A percentile compares a stretch with the other conserved stretches of the same genome.
These are phyloP conservation scores for Botrytis hyacinthi DNA, from an alignment of 2,329 filamentous ascomycete genomes.

Conservation along the genomic window DNA sequence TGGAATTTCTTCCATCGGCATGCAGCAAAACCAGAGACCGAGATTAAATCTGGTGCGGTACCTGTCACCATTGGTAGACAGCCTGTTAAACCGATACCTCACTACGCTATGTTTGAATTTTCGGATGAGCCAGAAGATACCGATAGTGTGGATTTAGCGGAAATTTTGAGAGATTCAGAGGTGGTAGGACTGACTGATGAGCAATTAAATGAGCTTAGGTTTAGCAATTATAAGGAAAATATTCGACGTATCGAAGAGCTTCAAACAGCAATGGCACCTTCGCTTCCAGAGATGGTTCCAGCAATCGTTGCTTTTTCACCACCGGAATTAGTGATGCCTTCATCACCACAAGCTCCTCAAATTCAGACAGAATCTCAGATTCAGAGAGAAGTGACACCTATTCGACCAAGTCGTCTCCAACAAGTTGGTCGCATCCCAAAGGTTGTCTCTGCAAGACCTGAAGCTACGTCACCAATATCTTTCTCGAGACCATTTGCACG, in stretches of 20 bases:
- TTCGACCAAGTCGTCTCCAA: constrained; percentile 61
- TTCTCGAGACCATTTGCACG: constrained; percentile 81
- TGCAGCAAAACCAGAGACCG: constrained; percentile 42
- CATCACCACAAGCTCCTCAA: constrained; percentile 27
- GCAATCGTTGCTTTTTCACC: constrained; percentile 26
- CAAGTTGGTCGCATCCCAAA: constrained; percentile 85
- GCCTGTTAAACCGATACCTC: constrained; percentile 50
- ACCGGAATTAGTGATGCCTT: constrained; percentile 28
- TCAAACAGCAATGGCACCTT: constrained; percentile 21
- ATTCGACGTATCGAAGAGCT: constrained; percentile 29
- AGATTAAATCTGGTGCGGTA: constrained; percentile 44
- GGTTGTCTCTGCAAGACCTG: constrained; percentile 68
- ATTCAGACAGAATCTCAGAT: constrained; percentile 30
- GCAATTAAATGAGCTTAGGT: constrained; percentile 36
- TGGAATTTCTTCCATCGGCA: constrained; percentile 64
- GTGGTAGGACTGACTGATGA: constrained; percentile 34
- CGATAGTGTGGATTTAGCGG: constrained; percentile 42
- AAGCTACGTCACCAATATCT: constrained; percentile 69
- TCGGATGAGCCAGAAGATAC: constrained; percentile 45
- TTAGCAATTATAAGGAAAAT: constrained; percentile 34
- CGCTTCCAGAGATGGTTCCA: constrained; percentile 17
- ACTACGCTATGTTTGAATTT: constrained; percentile 61
- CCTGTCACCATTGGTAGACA: constrained; percentile 48
- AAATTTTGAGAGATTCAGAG: constrained; percentile 51
- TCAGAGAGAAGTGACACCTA: constrained; percentile 26